These are phyloP conservation scores for Tolypocladium cylindrosporum DNA, from an alignment of 2,329 filamentous ascomycete species.

Conservation along the genomic window DNA sequence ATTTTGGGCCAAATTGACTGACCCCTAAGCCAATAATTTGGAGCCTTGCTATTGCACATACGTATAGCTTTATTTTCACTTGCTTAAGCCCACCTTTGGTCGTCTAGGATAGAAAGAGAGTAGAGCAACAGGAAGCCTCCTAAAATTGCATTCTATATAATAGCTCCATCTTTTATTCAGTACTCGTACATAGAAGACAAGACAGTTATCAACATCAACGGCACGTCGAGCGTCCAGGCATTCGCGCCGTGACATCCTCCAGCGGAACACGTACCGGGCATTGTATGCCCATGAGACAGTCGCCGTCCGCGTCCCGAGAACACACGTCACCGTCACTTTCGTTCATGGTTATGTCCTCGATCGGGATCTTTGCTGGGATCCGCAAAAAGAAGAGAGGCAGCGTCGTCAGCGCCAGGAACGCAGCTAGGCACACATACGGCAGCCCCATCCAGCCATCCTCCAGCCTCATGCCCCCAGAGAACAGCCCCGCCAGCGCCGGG, in stretches of 20 bases:
- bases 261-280: background rate
- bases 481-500: slow-evolving; percentile 15
- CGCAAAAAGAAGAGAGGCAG: slow-evolving; percentile 1
- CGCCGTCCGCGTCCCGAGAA: background rate
- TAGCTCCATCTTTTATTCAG: no score
- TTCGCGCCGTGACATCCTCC: background rate
- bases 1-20: no score
- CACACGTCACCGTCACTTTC: background rate
- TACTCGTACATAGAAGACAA: background rate
- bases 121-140: no score
- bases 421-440: slow-evolving; percentile 10
- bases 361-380: background rate
- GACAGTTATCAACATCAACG: background rate
- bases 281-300: background rate
- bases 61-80: no score
- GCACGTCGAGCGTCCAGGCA: background rate
- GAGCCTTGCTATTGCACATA: no score
- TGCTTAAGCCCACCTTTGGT: no score
- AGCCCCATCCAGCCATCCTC: slow-evolving; percentile 15
- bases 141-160: no score
- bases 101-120: no score
- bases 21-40: no score
- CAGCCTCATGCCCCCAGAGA: slow-evolving; percentile 12
- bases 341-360: background rate
- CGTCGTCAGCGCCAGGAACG: slow-evolving; percentile 1